Evolutionary conservation across 306 rosid species (phyloP).

Genomic region (Lathyrus tuberosus): DNA sequence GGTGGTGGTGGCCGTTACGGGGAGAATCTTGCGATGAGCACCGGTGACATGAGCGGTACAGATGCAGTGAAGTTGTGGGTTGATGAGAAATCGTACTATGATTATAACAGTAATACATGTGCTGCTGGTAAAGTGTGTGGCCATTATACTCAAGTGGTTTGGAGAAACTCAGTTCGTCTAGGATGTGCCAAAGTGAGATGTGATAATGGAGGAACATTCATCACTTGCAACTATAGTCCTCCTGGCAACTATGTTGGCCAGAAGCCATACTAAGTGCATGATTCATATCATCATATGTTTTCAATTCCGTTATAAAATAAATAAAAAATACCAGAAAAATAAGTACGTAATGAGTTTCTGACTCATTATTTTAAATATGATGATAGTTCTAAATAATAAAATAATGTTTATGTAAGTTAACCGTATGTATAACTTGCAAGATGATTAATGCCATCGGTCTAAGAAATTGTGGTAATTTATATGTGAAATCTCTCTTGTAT

Average conservation of each 20-base stretch:
- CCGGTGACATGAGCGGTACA: conserved; percentile 6
- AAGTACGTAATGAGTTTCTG: too few species aligned
- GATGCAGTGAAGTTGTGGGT: conserved; percentile 48
- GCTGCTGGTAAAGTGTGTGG: conserved; percentile 34
- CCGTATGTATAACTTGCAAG: neutral
- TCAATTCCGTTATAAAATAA: too few species aligned
- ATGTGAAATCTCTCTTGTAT: neutral
- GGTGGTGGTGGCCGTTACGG: conserved; percentile 31
- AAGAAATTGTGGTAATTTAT: neutral
- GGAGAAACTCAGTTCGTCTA: conserved; percentile 42
- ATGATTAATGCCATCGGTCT: neutral
- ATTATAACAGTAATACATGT: conserved; percentile 41
- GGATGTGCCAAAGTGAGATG: conserved; percentile 64
- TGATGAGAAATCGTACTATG: conserved; percentile 42
- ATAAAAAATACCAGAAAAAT: too few species aligned
- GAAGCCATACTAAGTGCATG: neutral
- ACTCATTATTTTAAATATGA: too few species aligned
- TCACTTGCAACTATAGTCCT: conserved; percentile 52
- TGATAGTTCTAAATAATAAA: neutral
- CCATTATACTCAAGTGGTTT: conserved; percentile 37
- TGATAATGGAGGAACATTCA: conserved; percentile 40
- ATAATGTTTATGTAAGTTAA: neutral
- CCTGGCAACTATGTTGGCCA: conserved; percentile 22
- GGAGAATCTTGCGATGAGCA: conserved; percentile 15
- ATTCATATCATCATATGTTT: too few species aligned